A percentile compares a stretch with the other conserved stretches of the same genome.
Conservation (phyloP, 768 basidiomycete species). For the Termitomyces sp. region DNA sequence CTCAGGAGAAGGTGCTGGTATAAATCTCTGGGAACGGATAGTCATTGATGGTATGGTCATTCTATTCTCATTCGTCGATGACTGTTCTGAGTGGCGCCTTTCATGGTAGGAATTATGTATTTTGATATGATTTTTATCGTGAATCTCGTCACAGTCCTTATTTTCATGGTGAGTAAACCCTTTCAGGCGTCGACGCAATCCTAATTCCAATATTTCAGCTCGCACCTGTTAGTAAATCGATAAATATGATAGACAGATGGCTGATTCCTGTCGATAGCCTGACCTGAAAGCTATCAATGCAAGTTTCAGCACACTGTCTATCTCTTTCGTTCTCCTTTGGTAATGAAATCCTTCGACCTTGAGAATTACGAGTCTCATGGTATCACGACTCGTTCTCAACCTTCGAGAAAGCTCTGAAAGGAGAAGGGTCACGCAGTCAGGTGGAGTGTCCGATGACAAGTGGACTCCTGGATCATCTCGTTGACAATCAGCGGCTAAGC, state of each 20-base stretch:
- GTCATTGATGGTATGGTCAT: neutral
- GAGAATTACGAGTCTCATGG: conserved; percentile 29
- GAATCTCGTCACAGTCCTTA: conserved; percentile 2
- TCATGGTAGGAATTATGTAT: neutral
- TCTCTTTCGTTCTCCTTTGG: neutral
- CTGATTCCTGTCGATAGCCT: conserved; percentile 11
- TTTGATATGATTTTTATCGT: neutral
- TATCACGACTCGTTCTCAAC: conserved; percentile 30
- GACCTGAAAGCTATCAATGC: conserved; percentile 32
- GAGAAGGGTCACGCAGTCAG: neutral
- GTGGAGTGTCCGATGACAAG: neutral
- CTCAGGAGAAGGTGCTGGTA: neutral
- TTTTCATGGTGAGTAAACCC: neutral
- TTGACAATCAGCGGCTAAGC: neutral
- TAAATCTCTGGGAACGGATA: neutral
- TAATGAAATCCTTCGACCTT: neutral
- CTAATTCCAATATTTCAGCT: neutral
- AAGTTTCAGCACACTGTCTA: conserved; percentile 27
- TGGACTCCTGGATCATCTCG: neutral
- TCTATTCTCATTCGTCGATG: neutral
- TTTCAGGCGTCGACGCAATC: neutral
- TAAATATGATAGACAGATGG: neutral
- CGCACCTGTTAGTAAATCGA: neutral
- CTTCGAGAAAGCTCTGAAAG: conserved; percentile 13
- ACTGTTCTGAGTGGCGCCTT: neutral